Evolutionary conservation across 208 protist genomes (phyloP).

Genomic region (Leishmania gerbilli): DNA sequence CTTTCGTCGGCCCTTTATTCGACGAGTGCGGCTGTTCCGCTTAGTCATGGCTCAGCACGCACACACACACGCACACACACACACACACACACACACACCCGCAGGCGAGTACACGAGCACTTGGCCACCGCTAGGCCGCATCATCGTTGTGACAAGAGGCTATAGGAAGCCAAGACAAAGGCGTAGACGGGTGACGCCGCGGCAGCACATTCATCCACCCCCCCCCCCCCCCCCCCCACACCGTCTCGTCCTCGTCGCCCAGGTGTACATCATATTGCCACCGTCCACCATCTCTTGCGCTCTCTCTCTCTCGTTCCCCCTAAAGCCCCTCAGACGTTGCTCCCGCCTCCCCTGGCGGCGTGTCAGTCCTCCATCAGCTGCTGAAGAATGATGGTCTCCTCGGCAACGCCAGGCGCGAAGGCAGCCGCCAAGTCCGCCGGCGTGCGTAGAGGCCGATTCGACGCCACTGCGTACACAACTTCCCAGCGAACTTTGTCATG

Average conservation of each 20-base stretch:
- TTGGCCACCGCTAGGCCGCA: not conserved
- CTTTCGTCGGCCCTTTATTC: not conserved
- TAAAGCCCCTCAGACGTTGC: not conserved
- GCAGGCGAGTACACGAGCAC: not conserved
- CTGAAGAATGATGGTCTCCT: constrained; percentile 78
- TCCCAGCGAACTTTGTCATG: constrained; percentile 52
- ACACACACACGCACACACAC: not conserved
- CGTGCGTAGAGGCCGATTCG: constrained; percentile 51
- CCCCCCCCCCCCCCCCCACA: not conserved
- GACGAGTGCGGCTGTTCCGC: not conserved
- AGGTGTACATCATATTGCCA: not conserved
- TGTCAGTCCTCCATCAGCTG: constrained; percentile 58
- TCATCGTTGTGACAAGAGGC: not conserved
- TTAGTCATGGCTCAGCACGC: not conserved
- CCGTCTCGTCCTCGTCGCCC: not conserved
- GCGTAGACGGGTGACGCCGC: not conserved
- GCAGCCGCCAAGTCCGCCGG: constrained; percentile 55
- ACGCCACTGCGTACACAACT: constrained; percentile 56
- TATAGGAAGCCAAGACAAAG: not conserved
- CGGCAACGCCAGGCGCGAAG: constrained; percentile 54
- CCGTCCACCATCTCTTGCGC: not conserved
- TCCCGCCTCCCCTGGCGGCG: not conserved
- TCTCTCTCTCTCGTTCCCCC: not conserved
- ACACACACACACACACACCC: constrained; percentile 2
- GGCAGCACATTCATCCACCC: not conserved